phyloP scores from a whole-genome alignment of 1,284 basidiomycete species.

The Sanghuangporus baumii region DNA sequence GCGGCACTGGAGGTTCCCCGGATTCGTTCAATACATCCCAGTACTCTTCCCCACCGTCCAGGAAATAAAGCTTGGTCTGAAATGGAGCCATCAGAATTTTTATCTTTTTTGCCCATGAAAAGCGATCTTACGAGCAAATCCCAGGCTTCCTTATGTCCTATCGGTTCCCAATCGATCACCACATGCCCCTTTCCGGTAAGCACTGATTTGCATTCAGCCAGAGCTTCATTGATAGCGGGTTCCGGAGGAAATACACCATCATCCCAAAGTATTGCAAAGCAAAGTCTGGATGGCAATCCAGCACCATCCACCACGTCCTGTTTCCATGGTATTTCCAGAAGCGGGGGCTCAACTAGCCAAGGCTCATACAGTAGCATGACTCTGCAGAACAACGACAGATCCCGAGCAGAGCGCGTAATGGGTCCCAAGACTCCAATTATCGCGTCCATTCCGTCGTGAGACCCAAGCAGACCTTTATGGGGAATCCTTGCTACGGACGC shows the following conservation, averaged over 20 bases:
- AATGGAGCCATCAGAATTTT: background rate
- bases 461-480: conserved; percentile 44
- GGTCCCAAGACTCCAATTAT: conserved; percentile 49
- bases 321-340: conserved; percentile 51
- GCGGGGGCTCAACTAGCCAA: conserved; percentile 48
- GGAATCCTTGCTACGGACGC: conserved; percentile 46
- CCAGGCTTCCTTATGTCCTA: conserved; percentile 42
- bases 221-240: conserved; percentile 45
- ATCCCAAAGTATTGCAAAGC: conserved; percentile 48
- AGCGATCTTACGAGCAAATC: conserved; percentile 38
- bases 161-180: conserved; percentile 42
- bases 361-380: conserved; percentile 46
- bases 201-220: conserved; percentile 37
- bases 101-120: background rate
- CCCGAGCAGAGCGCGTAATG: conserved; percentile 44
- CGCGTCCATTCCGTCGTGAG: conserved; percentile 51
- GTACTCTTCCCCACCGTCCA: conserved; percentile 47
- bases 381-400: conserved; percentile 46
- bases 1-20: conserved; percentile 36
- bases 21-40: conserved; percentile 30
- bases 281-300: conserved; percentile 39
- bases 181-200: conserved; percentile 49
- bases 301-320: conserved; percentile 32
- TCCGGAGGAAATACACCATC: conserved; percentile 51
- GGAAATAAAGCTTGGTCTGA: conserved; percentile 44